A percentile compares a stretch with the other conserved stretches of the same genome.
phyloP scores from a whole-genome alignment of 106 monocot genomes.

The Dendrobium chrysotoxum region DNA sequence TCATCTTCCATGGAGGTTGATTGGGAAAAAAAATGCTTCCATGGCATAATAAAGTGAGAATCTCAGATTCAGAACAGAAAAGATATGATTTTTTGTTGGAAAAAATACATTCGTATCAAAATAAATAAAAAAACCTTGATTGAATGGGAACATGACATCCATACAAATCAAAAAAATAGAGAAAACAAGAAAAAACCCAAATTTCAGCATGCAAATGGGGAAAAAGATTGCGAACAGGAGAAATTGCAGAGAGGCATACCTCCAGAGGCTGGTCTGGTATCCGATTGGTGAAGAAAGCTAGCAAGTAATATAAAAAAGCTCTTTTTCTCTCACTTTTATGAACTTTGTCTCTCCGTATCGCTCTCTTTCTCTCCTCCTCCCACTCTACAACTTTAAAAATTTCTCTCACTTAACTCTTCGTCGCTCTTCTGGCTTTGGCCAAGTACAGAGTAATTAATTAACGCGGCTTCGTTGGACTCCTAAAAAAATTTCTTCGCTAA shows the following conservation, averaged over 20 bases:
- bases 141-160: not conserved
- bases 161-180: not conserved
- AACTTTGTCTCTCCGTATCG: not conserved
- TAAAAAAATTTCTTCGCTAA: not conserved
- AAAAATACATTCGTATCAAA: not conserved
- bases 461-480: not conserved
- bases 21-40: not conserved
- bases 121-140: not conserved
- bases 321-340: not conserved
- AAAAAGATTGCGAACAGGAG: not conserved
- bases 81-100: not conserved
- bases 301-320: not conserved
- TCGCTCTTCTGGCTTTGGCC: not conserved
- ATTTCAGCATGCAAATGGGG: not conserved
- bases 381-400: slow-evolving; percentile 1
- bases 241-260: not conserved
- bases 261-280: not conserved
- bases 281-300: not conserved
- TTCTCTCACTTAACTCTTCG: not conserved
- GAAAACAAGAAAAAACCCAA: not conserved
- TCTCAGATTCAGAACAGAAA: not conserved
- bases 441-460: not conserved
- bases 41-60: not conserved
- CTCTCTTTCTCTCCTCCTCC: slow-evolving; percentile 5
- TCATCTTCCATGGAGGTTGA: not conserved